Base-by-base conservation (phyloP, 306 rosid species). In the Argentina anserina region DNA sequence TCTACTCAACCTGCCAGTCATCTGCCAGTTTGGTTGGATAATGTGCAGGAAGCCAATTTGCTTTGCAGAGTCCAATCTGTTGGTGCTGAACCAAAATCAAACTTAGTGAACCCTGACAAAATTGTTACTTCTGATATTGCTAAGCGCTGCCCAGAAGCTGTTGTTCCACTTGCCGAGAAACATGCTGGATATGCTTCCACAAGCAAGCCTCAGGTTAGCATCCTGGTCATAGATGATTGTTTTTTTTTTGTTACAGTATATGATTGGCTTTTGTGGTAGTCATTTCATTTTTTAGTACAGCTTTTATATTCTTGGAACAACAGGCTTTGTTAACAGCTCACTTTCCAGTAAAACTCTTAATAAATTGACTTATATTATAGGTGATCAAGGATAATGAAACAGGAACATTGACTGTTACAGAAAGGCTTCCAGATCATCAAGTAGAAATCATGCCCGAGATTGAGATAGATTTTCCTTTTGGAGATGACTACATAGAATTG, bases 401-500 rank as follows among this genome's bases (percentile, higher is more conserved):
- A 28, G 61, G 37, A 25, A 50, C 40, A 28, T 65, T 80, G 59
- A 9, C 49, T 41, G 72, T 53, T 69, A 60, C 59, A 78, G 81
- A 73, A 43, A 77, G 52, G 49, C 34, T 20, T 52, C 64, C 64
- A 67, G 81, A 61, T 42, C n/a, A 33, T 28, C 18, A 13, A 42
- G 61, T 28, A n/a, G 79, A 69, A 61, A 59, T 40, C 59, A 62
- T 1, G 47, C 53, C 61, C 6, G 86, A 73, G 67, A 21, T 8
- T 15, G 86, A 65, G 66, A 21, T 7, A 1, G 82, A 82, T 70
- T 41, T 18, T 36, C 12, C 37, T 31, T 56, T 71, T 2, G 34
- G 28, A 56, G 89, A 67, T 42, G 84, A 85, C 82, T 82, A 14
- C 85, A 17, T 85, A 61, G 89, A 77, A 68, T 9, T 85, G 52